phyloP scores from a whole-genome alignment of 331 rosid genomes.

The Quercus phellos region DNA sequence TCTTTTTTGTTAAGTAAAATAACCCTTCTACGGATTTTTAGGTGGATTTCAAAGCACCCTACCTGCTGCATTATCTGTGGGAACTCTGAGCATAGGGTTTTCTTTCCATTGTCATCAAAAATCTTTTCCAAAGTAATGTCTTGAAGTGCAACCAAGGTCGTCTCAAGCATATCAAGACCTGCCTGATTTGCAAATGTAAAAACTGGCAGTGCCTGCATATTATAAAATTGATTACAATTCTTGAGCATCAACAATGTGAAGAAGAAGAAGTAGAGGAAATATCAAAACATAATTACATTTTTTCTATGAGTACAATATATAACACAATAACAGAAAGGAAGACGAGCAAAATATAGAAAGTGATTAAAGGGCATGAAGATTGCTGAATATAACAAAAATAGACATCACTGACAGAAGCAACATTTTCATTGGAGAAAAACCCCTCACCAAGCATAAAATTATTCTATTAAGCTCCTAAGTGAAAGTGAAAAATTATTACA shows the following conservation, averaged over 20 bases:
- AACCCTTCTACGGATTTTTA: not conserved
- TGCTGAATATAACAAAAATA: not conserved
- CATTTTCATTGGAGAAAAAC: too few relatives aligned
- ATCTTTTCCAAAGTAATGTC: conserved; percentile 87
- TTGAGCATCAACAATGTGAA: conserved; percentile 5
- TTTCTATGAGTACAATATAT: not conserved
- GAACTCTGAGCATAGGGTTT: conserved; percentile 72
- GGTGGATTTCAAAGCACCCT: conserved; percentile 9
- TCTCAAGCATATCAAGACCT: conserved; percentile 98
- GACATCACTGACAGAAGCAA: too few relatives aligned
- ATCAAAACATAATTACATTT: not conserved
- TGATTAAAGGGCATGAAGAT: not conserved
- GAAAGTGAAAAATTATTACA: too few relatives aligned
- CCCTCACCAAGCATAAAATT: too few relatives aligned
- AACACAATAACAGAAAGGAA: not conserved
- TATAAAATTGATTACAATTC: conserved; percentile 7
- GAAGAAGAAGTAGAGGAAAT: not conserved
- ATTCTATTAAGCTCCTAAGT: too few relatives aligned
- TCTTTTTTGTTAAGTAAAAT: not conserved
- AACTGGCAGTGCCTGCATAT: conserved; percentile 72
- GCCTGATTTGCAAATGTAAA: conserved; percentile 94
- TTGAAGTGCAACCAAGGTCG: conserved; percentile 92
- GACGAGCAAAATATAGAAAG: not conserved
- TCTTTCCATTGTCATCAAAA: conserved; percentile 91
- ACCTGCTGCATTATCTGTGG: conserved; percentile 99